Evolutionary conservation across 441 rosid species (phyloP).

Genomic region (Capsella rubella): DNA sequence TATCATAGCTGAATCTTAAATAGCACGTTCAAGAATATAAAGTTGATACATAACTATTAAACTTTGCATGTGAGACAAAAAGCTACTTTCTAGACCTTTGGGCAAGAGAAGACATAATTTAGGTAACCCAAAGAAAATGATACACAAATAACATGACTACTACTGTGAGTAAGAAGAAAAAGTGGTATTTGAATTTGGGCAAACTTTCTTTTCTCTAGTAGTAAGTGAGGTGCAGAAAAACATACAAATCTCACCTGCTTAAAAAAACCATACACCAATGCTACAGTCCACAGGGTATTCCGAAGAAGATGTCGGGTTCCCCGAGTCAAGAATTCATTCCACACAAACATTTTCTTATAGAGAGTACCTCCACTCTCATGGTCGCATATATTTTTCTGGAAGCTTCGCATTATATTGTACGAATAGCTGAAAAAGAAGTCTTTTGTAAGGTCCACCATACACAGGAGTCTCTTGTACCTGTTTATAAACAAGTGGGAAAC

Average conservation of each 20-base stretch:
- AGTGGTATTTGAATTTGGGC: neutral
- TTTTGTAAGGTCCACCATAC: constrained; percentile 92
- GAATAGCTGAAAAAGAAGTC: constrained; percentile 99
- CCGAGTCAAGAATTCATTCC: constrained; percentile 97
- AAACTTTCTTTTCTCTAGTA: constrained; percentile 18
- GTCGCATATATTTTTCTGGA: constrained; percentile 83
- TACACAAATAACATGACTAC: neutral
- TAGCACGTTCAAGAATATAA: constrained; percentile 20
- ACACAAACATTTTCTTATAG: constrained; percentile 97
- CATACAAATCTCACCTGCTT: constrained; percentile 71
- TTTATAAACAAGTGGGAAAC: constrained; percentile 43
- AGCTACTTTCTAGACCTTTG: constrained; percentile 19
- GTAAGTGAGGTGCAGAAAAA: constrained; percentile 11
- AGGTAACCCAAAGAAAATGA: constrained; percentile 14
- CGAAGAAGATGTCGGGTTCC: constrained; percentile 86
- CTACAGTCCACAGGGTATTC: constrained; percentile 95
- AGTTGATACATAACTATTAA: neutral
- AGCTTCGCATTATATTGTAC: constrained; percentile 90
- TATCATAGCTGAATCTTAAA: constrained; percentile 34
- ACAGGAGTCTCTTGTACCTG: constrained; percentile 98
- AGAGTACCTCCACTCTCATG: constrained; percentile 72
- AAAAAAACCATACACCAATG: constrained; percentile 94
- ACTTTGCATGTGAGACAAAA: constrained; percentile 13
- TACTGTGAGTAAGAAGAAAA: constrained; percentile 15
- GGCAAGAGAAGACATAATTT: constrained; percentile 24